Percentiles rank a stretch among this genome's conserved stretches.
Conservation (phyloP, 2,329 filamentous ascomycete genomes). For the Cyclaneusma minus region DNA sequence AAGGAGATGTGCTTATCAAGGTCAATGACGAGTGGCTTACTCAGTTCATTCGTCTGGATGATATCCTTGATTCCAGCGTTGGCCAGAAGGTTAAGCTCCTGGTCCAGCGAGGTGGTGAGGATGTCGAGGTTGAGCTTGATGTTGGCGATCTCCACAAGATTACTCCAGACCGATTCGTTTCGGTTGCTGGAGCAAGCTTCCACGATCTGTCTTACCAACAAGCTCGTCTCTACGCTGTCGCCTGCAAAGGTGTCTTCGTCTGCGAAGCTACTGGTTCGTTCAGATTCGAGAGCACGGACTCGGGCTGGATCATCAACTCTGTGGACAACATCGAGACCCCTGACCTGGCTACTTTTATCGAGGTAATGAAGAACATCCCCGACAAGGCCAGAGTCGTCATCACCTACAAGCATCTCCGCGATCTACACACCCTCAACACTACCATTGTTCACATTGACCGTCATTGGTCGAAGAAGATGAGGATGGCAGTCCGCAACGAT, state of each 20-base stretch:
- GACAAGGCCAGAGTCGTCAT: slow-evolving; percentile 75
- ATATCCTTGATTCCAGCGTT: slow-evolving; percentile 80
- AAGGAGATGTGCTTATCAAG: slow-evolving; percentile 86
- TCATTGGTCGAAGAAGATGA: slow-evolving; percentile 94
- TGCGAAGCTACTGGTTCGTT: slow-evolving; percentile 93
- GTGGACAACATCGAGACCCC: slow-evolving; percentile 86
- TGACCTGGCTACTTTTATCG: slow-evolving; percentile 74
- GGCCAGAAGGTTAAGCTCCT: slow-evolving; percentile 63
- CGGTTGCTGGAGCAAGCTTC: slow-evolving; percentile 86
- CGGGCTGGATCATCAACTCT: slow-evolving; percentile 85
- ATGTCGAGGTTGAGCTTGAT: slow-evolving; percentile 68
- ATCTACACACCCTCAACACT: slow-evolving; percentile 88
- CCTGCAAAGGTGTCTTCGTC: slow-evolving; percentile 82
- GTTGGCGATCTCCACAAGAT: slow-evolving; percentile 89
- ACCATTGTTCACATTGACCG: slow-evolving; percentile 85
- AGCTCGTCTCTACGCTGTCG: slow-evolving; percentile 86
- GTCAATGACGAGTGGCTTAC: slow-evolving; percentile 89
- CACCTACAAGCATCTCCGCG: slow-evolving; percentile 87
- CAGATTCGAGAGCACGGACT: slow-evolving; percentile 79
- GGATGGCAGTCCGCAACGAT: slow-evolving; percentile 82
- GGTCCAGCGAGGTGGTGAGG: slow-evolving; percentile 76
- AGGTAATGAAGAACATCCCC: slow-evolving; percentile 79
- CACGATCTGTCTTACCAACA: slow-evolving; percentile 96
- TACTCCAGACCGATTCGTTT: slow-evolving; percentile 89
- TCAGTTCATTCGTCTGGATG: slow-evolving; percentile 82